Evolutionary conservation across 1,139 yeast genomes (phyloP), one percentile per base, ranked within the genome.

Genomic region (Saccharomyces hybrid): DNA sequence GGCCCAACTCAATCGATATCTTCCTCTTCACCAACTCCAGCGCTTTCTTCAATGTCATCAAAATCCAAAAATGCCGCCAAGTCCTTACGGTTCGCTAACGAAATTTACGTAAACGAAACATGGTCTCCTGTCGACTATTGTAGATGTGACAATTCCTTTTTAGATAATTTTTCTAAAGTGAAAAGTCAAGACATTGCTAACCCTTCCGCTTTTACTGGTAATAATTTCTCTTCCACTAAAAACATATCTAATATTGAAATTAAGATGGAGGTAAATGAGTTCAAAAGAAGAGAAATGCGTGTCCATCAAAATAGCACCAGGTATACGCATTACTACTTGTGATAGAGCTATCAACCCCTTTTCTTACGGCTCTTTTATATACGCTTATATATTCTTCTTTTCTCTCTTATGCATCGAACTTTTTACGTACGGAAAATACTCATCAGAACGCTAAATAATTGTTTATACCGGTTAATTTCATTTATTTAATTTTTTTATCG

Each of bases 271-370:
- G 53, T 68, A 16, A 68, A 68, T 53, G 63, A 62, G 47, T 68
- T 51, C 51, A 68, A 68, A 52, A 62, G 58, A 50, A 56, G 53
- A 16, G 70, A 68, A 51, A 68, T 68, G 71, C 53, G 53, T n/a
- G 66, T 68, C 27, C 70, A 67, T 54, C 57, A 56, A 5, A 67
- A 62, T 5, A 66, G 70, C 49, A 54, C 57, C 16, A 51, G 56
- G 26, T 64, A 58, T 53, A 66, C 70, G 9, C 71, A 68, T 54
- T 61, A 62, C 52, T 67, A 63, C 47, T 48, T 56, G 5, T 41
- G 26, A 31, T 11, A 31, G 34, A 31, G 34, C 34, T 31, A 31
- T 1, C 34, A 31, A 1, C 2, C 34, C 34, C 34, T 4, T 32
- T 32, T 5, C 4, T 32, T 2, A 32, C 2, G 4, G 14, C 38